Evolutionary conservation across 352 stramenopile species (phyloP).

Genomic region (Globisporangium ultimum): DNA sequence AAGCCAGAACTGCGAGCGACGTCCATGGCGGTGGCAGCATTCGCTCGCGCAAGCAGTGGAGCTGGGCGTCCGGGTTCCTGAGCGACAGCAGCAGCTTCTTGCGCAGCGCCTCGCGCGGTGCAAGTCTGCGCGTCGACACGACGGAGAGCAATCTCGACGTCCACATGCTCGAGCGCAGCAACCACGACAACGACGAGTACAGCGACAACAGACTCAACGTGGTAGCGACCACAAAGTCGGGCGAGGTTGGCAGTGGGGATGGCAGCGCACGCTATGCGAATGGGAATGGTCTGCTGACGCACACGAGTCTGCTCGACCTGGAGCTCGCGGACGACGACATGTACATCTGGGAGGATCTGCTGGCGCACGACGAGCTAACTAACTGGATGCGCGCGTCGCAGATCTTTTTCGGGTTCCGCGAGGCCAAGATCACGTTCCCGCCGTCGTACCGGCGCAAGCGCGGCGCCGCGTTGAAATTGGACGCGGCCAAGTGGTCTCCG

Average conservation of each 20-base stretch:
- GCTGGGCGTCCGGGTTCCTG: constrained; percentile 19
- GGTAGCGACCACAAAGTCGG: too few species aligned
- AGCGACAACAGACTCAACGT: not conserved
- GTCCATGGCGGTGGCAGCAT: not conserved
- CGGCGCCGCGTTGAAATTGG: constrained; percentile 14
- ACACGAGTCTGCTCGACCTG: too few species aligned
- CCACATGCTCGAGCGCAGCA: constrained; percentile 34
- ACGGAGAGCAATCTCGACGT: constrained; percentile 19
- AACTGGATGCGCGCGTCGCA: constrained; percentile 44
- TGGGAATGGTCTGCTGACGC: too few species aligned
- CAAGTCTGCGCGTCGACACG: constrained; percentile 6
- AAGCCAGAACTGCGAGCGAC: not conserved
- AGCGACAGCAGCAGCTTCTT: constrained; percentile 15
- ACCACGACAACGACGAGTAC: constrained; percentile 6
- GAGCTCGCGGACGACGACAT: constrained; percentile 20
- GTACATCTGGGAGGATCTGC: constrained; percentile 54
- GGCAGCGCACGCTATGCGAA: too few species aligned
- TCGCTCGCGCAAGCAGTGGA: constrained; percentile 16
- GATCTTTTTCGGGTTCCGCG: constrained; percentile 78
- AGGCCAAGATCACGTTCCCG: constrained; percentile 71
- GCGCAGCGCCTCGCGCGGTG: not conserved
- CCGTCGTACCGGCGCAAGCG: constrained; percentile 73
- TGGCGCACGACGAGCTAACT: constrained; percentile 70
- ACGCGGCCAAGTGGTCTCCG: constrained; percentile 11
- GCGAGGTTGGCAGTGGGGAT: too few species aligned